These are phyloP conservation scores for Cladosporium velox DNA, from an alignment of 2,329 filamentous ascomycete genomes.

Conservation along the genomic window DNA sequence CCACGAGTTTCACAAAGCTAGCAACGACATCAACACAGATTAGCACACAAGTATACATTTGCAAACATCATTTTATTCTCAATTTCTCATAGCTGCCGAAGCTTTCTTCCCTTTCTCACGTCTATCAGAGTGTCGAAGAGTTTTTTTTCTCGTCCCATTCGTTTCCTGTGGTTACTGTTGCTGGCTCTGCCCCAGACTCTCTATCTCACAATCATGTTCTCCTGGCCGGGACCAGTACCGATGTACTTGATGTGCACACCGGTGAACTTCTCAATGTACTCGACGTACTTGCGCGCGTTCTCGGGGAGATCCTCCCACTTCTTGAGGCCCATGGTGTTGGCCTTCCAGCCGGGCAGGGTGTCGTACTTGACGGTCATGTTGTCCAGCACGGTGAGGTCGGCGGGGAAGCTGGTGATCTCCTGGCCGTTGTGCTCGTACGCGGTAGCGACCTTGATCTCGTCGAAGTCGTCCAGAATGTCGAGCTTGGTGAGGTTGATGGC, in stretches of 20 bases:
- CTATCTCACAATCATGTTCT: slow-evolving; percentile 63
- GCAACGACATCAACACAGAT: background rate
- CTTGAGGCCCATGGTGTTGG: slow-evolving; percentile 61
- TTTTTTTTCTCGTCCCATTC: background rate
- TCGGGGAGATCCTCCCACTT: slow-evolving; percentile 64
- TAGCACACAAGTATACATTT: background rate
- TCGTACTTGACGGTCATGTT: slow-evolving; percentile 66
- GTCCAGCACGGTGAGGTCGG: slow-evolving; percentile 60
- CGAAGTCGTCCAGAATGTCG: slow-evolving; percentile 72
- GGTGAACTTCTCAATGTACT: slow-evolving; percentile 67
- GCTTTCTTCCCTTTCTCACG: background rate
- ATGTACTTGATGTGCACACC: slow-evolving; percentile 66
- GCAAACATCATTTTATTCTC: background rate
- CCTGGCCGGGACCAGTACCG: slow-evolving; percentile 65
- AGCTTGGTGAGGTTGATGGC: slow-evolving; percentile 66
- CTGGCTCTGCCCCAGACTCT: slow-evolving; percentile 7
- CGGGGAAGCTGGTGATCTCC: slow-evolving; percentile 64
- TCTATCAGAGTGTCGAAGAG: background rate
- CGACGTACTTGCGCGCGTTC: slow-evolving; percentile 66
- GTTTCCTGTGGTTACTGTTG: background rate
- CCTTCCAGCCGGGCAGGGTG: slow-evolving; percentile 70
- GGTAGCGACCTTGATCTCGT: slow-evolving; percentile 72
- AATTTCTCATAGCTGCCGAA: slow-evolving; percentile 17
- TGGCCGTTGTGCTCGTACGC: slow-evolving; percentile 65
- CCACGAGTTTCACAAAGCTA: background rate